Base-by-base conservation (phyloP, 1,284 basidiomycete species). In the Trametes hirsuta region DNA sequence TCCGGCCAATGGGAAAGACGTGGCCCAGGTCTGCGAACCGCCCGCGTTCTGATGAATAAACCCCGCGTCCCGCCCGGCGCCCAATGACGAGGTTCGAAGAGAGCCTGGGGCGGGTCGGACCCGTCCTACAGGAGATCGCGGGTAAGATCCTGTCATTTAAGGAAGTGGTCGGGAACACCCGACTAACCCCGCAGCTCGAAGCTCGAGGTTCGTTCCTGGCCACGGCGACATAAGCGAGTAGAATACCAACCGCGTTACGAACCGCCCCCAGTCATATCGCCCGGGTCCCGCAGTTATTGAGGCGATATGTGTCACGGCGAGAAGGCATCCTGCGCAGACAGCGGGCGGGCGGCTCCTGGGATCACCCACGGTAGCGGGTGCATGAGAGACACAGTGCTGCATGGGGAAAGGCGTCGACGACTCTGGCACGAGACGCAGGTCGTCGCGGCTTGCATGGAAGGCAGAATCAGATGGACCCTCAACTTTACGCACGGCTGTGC, bases 401-500 rank as follows among this genome's bases (percentile, higher is more conserved):
- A 52, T 39, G n/a, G 22, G 47, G 47, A 22, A 30, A 48, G 21
- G 8, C 40, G 30, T 49, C 25, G 15, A 12, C 36, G 45, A 25
- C 52, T 34, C 5, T 39, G 15, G 47, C 34, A 45, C 47, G 41
- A 30, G 55, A 46, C 42, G 35, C 47, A 37, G 22, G 8, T 15
- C 22, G 8, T 49, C 30, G 47, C 53, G n/a, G 22, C 53, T 39
- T 36, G 36, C 47, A 53, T 35, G 47, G 39, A 21, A 21, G 34
- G 24, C 44, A 25, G 51, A 53, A 56, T 58, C 56, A 59, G 57
- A 55, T 54, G 55, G 55, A 47, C 36, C 47, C 46, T 44, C 42
- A 55, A 52, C 45, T 35, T 52, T 46, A 22, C 48, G 36, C 57
- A 55, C 60, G 55, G 64, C 64, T 60, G 63, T 65, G 63, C 60